phyloP scores from a whole-genome alignment of 2,329 filamentous ascomycete genomes.

The Bipolaris cookei region DNA sequence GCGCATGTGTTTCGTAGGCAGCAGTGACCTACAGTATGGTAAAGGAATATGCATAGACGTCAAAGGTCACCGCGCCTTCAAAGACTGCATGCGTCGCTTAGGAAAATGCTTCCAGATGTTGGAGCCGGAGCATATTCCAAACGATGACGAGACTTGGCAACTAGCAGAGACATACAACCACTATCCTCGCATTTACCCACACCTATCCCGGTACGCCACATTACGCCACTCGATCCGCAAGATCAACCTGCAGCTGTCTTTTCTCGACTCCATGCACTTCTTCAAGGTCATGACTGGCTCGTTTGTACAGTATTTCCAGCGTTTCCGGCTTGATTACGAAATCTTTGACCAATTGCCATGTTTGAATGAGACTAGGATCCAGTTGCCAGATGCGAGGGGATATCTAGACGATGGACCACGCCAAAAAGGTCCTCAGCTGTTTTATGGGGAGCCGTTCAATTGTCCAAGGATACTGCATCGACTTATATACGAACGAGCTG shows the following conservation, averaged over 20 bases:
- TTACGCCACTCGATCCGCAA: conserved; percentile 37
- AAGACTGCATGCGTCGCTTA: conserved; percentile 19
- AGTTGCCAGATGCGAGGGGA: conserved; percentile 20
- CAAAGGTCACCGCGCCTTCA: background rate
- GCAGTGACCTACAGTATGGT: background rate
- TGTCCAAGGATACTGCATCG: conserved; percentile 35
- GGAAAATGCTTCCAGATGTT: conserved; percentile 24
- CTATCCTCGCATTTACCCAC: conserved; percentile 29
- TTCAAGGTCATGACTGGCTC: conserved; percentile 31
- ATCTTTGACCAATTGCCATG: conserved; percentile 30
- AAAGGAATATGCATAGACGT: conserved; percentile 19
- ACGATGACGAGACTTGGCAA: background rate
- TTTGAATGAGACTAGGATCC: conserved; percentile 29
- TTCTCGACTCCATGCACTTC: conserved; percentile 31
- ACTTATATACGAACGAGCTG: conserved; percentile 35
- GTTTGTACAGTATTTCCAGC: conserved; percentile 14
- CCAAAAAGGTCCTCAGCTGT: conserved; percentile 22
- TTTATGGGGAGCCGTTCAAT: conserved; percentile 19
- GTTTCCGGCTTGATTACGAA: conserved; percentile 15
- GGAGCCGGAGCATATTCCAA: conserved; percentile 15
- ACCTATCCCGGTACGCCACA: conserved; percentile 32
- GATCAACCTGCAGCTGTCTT: conserved; percentile 28
- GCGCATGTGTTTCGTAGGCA: conserved; percentile 29
- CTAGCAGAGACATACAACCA: conserved; percentile 23
- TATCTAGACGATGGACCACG: conserved; percentile 10